phyloP scores from a whole-genome alignment of 1,139 yeast species.

The Pneumocystis jirovecii region DNA sequence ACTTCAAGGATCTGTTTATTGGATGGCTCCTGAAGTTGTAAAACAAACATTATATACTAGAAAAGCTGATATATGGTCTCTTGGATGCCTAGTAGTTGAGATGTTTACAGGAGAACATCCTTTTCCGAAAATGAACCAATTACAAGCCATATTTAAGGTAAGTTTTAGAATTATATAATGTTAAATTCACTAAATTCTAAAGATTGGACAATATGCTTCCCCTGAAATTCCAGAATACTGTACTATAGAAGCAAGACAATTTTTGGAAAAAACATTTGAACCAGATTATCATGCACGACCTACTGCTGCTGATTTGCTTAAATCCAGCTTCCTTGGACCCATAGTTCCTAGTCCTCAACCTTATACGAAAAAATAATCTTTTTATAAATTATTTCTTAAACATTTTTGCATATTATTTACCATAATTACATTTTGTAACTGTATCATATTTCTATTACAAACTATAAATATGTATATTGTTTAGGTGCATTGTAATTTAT shows the following conservation, averaged over 20 bases:
- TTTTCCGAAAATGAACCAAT: constrained; percentile 81
- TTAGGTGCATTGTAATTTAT: not conserved
- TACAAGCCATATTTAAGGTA: constrained; percentile 78
- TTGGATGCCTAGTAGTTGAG: constrained; percentile 80
- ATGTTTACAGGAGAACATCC: constrained; percentile 95
- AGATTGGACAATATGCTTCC: constrained; percentile 59
- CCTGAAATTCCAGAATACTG: constrained; percentile 75
- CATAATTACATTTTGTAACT: not conserved
- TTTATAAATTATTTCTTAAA: not conserved
- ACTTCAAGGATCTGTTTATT: constrained; percentile 81
- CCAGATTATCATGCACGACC: constrained; percentile 61
- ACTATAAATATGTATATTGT: not conserved
- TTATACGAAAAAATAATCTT: not conserved
- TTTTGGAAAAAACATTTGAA: constrained; percentile 54
- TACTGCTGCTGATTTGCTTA: constrained; percentile 51
- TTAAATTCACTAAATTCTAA: not conserved
- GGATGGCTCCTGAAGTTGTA: constrained; percentile 99
- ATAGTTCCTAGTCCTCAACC: constrained; percentile 1
- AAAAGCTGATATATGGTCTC: constrained; percentile 91
- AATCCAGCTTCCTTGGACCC: constrained; percentile 41
- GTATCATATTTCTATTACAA: not conserved
- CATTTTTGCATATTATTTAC: not conserved
- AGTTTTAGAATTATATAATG: not conserved
- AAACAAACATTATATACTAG: constrained; percentile 79
- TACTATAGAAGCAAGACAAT: constrained; percentile 52